Base-by-base conservation (phyloP, 2,329 filamentous ascomycete genomes). In the Magnaporthales sp. region DNA sequence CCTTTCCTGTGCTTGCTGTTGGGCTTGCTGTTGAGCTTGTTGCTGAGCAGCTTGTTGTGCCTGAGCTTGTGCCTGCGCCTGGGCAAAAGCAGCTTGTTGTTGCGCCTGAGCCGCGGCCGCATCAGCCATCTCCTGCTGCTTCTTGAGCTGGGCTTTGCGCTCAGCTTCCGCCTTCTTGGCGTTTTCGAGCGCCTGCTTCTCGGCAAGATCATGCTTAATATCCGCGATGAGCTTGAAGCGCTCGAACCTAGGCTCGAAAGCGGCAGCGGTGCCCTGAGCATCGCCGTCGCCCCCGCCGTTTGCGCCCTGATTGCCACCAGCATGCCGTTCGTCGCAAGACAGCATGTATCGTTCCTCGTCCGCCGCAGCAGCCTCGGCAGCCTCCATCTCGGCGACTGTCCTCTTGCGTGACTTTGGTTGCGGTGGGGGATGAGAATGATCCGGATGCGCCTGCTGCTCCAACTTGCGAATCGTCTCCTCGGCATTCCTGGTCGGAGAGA, bases 291-390 rank as follows among this genome's bases (percentile, higher is more conserved):
- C 77, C 66, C 88, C 85, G 38, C 84, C 84, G 13, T 82, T 78
- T 2, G 83, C 83, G 67, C 84, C 83, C 68, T 87, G 84, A 8
- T 84, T 84, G 56, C 83, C 81, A 4, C 85, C 83, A 13, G 87
- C 84, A 68, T 93, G 84, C 6, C 92, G 86, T 72, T 97, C 94
- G 73, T 99, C 95, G 78, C 93, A 87, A 26, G 92, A 89, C 64
- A 98, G 88, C 92, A 99, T 95, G 71, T 92, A 96, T 62, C 92
- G 87, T 77, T 99, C 93, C 70, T 92, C 89, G 68, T 93, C 91
- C 26, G 93, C 94, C 0, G 93, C 92, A 68, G 92, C 84, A 0
- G 95, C 94, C 78, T 99, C 93, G 74, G 99, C 95, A 8, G 94
- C 94, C 9, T 92, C 95, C 80, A 98, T 87, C 75, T 99, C 94